Evolutionary conservation across 768 basidiomycete species (phyloP).

Genomic region (Lyophyllum atratum): DNA sequence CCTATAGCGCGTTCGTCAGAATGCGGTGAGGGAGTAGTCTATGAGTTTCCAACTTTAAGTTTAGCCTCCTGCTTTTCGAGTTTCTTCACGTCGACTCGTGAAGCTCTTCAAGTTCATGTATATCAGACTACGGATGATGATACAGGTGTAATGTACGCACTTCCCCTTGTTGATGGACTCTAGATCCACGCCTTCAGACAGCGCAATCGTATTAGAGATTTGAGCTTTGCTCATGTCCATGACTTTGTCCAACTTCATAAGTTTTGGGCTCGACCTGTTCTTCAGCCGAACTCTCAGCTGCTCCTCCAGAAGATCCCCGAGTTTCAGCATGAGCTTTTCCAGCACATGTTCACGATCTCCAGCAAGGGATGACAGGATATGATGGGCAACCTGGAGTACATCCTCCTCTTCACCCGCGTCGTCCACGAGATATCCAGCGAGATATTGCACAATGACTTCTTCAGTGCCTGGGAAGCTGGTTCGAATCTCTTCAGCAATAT

Average conservation of each 20-base stretch:
- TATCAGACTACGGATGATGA: constrained; percentile 16
- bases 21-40: not conserved
- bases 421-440: constrained; percentile 86
- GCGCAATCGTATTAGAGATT: constrained; percentile 77
- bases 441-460: constrained; percentile 83
- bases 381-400: constrained; percentile 72
- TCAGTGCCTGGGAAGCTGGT: constrained; percentile 72
- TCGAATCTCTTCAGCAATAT: constrained; percentile 81
- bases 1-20: constrained; percentile 41
- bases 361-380: constrained; percentile 77
- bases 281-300: constrained; percentile 60
- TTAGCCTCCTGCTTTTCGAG: constrained; percentile 98
- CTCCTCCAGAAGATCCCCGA: constrained; percentile 65
- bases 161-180: constrained; percentile 95
- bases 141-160: constrained; percentile 40
- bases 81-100: constrained; percentile 92
- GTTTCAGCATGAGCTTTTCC: constrained; percentile 65
- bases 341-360: constrained; percentile 59
- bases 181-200: constrained; percentile 83
- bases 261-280: constrained; percentile 61
- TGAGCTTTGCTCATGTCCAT: constrained; percentile 86
- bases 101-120: constrained; percentile 54
- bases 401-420: constrained; percentile 90
- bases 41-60: constrained; percentile 58
- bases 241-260: constrained; percentile 81